phyloP scores from a whole-genome alignment of 345 rosid species.

The Erucastrum elatum region DNA sequence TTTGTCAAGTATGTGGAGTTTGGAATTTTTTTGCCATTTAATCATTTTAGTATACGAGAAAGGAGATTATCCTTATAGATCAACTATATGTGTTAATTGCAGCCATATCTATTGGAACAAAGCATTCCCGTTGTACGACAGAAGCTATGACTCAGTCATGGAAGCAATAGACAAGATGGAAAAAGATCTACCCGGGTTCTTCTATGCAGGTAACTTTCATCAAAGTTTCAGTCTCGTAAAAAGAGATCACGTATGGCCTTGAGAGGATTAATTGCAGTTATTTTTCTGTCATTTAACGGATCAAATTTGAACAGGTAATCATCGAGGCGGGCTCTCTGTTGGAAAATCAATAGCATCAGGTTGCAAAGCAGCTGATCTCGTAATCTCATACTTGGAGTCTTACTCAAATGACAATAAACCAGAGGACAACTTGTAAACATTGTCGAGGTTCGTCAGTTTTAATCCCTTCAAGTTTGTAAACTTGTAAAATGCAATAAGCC shows the following conservation, averaged over 20 bases:
- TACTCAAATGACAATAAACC: constrained; percentile 44
- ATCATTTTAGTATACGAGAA: neutral
- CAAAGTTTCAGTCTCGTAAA: constrained; percentile 18
- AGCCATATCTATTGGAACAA: constrained; percentile 91
- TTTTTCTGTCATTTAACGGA: neutral
- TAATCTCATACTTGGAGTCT: constrained; percentile 70
- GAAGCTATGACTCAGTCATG: constrained; percentile 59
- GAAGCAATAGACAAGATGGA: constrained; percentile 80
- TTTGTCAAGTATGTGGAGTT: constrained; percentile 64
- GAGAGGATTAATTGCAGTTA: constrained; percentile 1
- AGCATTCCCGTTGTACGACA: constrained; percentile 81
- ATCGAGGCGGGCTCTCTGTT: constrained; percentile 80
- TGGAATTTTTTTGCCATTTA: neutral
- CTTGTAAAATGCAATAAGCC: constrained; percentile 31
- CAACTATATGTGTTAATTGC: constrained; percentile 36
- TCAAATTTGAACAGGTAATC: constrained; percentile 61
- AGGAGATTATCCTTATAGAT: neutral
- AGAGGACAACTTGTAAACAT: constrained; percentile 30
- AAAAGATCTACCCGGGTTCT: constrained; percentile 84
- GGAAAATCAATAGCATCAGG: constrained; percentile 87
- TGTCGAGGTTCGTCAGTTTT: constrained; percentile 26
- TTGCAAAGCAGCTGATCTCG: constrained; percentile 86
- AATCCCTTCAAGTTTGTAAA: no score
- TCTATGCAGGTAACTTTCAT: constrained; percentile 76
- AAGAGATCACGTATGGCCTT: neutral